Percentiles rank a stretch among this genome's conserved stretches.
Conservation (phyloP, 2,329 filamentous ascomycete species). For the Botryotinia convoluta region DNA sequence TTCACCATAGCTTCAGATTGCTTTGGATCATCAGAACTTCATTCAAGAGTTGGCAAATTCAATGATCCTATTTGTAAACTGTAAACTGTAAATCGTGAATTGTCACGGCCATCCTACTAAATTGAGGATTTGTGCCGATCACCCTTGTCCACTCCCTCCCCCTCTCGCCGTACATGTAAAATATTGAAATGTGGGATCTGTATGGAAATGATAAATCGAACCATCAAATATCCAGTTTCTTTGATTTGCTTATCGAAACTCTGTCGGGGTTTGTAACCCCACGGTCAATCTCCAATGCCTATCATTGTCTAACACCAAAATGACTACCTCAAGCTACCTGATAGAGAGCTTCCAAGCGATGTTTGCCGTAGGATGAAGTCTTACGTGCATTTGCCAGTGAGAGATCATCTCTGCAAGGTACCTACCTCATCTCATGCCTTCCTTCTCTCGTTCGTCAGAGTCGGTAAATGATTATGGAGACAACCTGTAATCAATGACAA, state of each 20-base stretch:
- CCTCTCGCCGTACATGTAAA: background rate
- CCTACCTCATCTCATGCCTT: background rate
- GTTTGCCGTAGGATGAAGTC: conserved; percentile 10
- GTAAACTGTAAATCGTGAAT: background rate
- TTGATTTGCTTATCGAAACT: background rate
- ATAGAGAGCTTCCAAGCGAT: conserved; percentile 2
- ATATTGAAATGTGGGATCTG: background rate
- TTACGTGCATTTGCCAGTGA: conserved; percentile 7
- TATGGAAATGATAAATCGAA: background rate
- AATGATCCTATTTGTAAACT: background rate
- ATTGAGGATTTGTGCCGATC: background rate
- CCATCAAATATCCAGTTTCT: background rate
- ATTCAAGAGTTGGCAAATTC: background rate
- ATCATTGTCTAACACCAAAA: background rate
- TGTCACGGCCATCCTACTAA: background rate
- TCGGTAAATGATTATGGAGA: background rate
- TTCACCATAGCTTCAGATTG: background rate
- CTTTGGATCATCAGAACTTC: background rate
- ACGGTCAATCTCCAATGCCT: background rate
- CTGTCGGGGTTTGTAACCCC: background rate
- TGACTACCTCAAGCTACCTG: background rate
- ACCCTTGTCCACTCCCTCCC: background rate
- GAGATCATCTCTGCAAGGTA: background rate
- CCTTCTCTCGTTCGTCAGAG: background rate
- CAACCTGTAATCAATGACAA: background rate